Conservation (phyloP, 164 flowering plant genomes). For the Hamamelis virginiana region DNA sequence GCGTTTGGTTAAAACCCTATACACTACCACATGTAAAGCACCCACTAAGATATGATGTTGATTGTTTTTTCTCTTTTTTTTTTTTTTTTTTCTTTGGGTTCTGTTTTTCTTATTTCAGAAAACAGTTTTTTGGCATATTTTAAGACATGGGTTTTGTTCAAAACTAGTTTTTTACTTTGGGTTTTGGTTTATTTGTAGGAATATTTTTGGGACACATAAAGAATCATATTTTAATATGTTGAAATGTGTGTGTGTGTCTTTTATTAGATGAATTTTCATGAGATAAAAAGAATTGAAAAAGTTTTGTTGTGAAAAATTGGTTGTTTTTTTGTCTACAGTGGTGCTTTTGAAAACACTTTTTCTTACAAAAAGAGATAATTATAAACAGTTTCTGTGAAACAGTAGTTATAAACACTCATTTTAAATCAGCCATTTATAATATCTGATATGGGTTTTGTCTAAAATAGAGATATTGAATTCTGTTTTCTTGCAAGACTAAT, state of each 20-base stretch:
- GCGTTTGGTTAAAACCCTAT: not conserved
- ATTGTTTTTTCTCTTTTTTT: not conserved
- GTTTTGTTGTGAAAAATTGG: not conserved
- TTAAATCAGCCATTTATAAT: not conserved
- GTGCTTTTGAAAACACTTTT: not conserved
- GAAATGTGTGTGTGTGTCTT: not conserved
- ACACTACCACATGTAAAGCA: not conserved
- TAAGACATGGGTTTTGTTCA: constrained; percentile 4
- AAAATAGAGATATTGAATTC: no score
- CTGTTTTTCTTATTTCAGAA: no score
- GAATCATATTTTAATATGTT: no score
- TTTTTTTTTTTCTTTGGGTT: not conserved
- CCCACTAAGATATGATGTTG: not conserved
- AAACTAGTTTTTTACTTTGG: not conserved
- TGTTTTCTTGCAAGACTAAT: no score
- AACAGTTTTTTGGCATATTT: not conserved
- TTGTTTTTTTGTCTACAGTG: not conserved
- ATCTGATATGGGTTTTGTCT: no score
- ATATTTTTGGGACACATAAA: no score
- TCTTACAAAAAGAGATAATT: no score
- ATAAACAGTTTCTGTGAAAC: no score
- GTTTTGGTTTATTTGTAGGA: not conserved
- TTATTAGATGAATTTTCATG: not conserved
- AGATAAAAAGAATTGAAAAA: not conserved
- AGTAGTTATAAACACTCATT: not conserved